These are phyloP conservation scores for Rhodotorula diobovata DNA, from an alignment of 768 basidiomycete species.

Conservation along the genomic window DNA sequence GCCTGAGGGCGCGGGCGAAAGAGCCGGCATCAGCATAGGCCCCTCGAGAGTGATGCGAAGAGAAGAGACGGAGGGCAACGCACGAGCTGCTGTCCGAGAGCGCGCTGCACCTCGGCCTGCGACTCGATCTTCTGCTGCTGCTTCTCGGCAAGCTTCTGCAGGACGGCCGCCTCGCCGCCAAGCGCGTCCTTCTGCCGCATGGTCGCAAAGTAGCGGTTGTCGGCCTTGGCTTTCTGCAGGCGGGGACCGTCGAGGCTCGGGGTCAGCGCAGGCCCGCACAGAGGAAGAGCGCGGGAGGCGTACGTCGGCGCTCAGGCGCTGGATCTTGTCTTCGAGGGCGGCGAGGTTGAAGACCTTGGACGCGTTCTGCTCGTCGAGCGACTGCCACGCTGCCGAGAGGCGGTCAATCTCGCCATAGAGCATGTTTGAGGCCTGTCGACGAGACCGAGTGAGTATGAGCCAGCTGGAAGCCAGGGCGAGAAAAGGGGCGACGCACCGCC, in stretches of 20 bases:
- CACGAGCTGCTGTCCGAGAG: conserved; percentile 60
- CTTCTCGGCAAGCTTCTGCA: conserved; percentile 51
- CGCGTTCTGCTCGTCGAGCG: conserved; percentile 70
- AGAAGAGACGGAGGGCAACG: conserved; percentile 40
- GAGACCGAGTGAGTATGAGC: background rate
- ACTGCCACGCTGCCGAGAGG: conserved; percentile 80
- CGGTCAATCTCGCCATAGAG: conserved; percentile 80
- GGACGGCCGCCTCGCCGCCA: conserved; percentile 45
- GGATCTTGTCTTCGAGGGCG: conserved; percentile 65
- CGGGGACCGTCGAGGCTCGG: background rate
- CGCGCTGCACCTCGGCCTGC: conserved; percentile 61
- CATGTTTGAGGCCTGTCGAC: conserved; percentile 67
- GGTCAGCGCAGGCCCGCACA: background rate
- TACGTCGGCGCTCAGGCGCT: conserved; percentile 66
- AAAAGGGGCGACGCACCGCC: conserved; percentile 54
- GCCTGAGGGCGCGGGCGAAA: conserved; percentile 40
- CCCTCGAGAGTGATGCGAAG: too few species aligned
- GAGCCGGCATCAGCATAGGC: background rate
- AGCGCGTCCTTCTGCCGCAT: conserved; percentile 84
- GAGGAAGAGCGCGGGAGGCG: conserved; percentile 33
- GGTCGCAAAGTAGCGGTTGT: conserved; percentile 86
- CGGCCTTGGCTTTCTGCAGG: conserved; percentile 82
- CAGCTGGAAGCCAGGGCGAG: background rate
- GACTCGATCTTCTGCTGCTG: conserved; percentile 64
- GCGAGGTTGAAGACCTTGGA: conserved; percentile 80